Percentiles rank a stretch among this genome's conserved stretches.
These are phyloP conservation scores for Cyberlindnera japonica DNA, from an alignment of 805 yeast species.

Conservation along the genomic window DNA sequence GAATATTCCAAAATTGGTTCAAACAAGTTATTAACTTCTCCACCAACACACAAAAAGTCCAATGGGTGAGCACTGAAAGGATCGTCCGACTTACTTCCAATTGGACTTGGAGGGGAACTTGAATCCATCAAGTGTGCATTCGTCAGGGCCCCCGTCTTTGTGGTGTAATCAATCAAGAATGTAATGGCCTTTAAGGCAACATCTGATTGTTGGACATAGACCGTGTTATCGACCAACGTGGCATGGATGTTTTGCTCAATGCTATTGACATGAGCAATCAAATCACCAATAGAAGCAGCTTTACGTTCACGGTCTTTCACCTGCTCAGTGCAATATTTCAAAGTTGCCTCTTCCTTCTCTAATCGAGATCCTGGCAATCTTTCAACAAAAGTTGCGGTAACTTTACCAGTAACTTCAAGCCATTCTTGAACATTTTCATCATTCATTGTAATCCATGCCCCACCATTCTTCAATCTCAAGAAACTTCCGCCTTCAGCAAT, in stretches of 20 bases:
- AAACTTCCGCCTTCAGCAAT: conserved; percentile 91
- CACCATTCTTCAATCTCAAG: conserved; percentile 49
- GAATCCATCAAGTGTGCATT: conserved; percentile 31
- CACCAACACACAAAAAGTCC: conserved; percentile 52
- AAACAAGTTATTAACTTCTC: conserved; percentile 65
- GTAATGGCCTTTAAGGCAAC: conserved; percentile 54
- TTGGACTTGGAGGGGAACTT: conserved; percentile 12
- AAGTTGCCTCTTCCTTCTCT: conserved; percentile 69
- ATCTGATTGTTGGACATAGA: conserved; percentile 67
- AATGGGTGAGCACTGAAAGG: conserved; percentile 15
- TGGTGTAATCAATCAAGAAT: conserved; percentile 42
- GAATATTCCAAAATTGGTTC: conserved; percentile 61
- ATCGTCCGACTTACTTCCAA: not conserved
- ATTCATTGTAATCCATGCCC: conserved; percentile 23
- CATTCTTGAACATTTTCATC: conserved; percentile 38
- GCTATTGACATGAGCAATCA: conserved; percentile 80
- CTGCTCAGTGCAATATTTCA: conserved; percentile 71
- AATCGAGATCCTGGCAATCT: conserved; percentile 76
- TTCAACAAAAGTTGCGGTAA: conserved; percentile 61
- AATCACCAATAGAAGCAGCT: conserved; percentile 71
- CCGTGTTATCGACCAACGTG: conserved; percentile 60
- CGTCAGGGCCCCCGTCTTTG: conserved; percentile 18
- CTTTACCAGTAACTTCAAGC: conserved; percentile 53
- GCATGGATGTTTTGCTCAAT: conserved; percentile 65
- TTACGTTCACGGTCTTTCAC: conserved; percentile 63